Evolutionary conservation across 768 basidiomycete species (phyloP), one percentile per base, ranked within the genome.

Genomic region (Paxillus rubicundulus): DNA sequence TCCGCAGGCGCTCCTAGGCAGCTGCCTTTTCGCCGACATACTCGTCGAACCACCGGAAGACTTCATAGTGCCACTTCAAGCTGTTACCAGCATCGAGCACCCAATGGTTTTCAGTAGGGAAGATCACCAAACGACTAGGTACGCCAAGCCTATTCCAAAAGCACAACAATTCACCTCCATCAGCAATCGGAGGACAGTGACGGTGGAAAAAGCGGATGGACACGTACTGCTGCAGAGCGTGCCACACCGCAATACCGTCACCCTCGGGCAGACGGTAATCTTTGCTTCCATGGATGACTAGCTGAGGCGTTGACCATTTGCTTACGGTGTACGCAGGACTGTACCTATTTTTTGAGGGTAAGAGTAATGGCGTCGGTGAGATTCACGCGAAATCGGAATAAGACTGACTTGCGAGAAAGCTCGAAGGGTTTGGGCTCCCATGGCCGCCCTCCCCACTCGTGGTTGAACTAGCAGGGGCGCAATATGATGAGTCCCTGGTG

Each of bases 101-200:
- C 94, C 93, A 93, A 65, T 96, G 93, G 58, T 94, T 96, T 71
- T 96, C 94, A 58, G 88, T 83, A 0, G 91, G 89, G 78, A 93
- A 94, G 54, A 92, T 79, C 10, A 94, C 80, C 21, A 93, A 72
- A 38, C 92, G 81, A 56, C 84, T 88, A 4, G 87, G 86, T 28
- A 94, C 71, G 8, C 79, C 83, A 40, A 74, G 80, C 62, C 91
- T 92, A 48, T 18, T 50, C 32, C 47, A 16, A 20, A 17, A 7
- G 32, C 12, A 30, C 5, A 21, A 40, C 24, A 24, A 10, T 55
- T 37, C 51, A 42, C 16, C 9, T 42, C 10, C 30, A 9, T 30
- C 9, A 30, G 30, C 16, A 10, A 30, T 43, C 6, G 27, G 44
- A 40, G 43, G 47, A 49, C 16, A 40, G 33, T 27, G 9, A 46